Evolutionary conservation across 768 basidiomycete species (phyloP), one percentile per base, ranked within the genome.

Genomic region (Psilocybe cyanescens): DNA sequence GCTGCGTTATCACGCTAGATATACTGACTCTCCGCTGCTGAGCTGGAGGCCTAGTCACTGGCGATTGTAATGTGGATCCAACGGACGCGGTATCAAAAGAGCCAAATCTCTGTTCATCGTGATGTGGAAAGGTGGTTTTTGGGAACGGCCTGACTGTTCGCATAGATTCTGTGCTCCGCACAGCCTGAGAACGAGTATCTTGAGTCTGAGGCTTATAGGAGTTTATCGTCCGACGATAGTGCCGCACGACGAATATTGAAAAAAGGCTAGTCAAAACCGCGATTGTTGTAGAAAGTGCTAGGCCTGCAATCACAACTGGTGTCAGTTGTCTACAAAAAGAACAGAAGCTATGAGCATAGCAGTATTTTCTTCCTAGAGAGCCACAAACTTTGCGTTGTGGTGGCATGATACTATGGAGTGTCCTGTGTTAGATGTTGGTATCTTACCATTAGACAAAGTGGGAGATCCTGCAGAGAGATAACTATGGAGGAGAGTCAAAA

Each of bases 241-340:
- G 54, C 62, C 53, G 57, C n/a, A 64, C 48, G 12, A 64, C 11
- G 35, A 56, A 59, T 9, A 55, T 7, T 16, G 51, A 53, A 50
- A 35, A 37, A 16, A 64, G 44, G 46, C 57, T 61, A 3, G 60
- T 46, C 14, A 65, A 46, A 28, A 64, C 46, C 2, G 65, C 62
- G 37, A 68, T 24, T 9, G 48, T 46, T 12, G 63, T 51, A 3
- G 62, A 46, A 12, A 68, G 37, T 11, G 57, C 65, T 14, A 67
- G 49, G 28, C 56, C 69, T 11, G 61, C 62, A 24, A 67, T 52
- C n/a, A 63, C 50, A 11, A 61, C 55, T 28, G 68, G 65, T 14
- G 35, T 50, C 39, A 46, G 39, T 39, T 17, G 8, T 7, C 51
- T 48, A 24, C 12, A n/a, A 30, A 55, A 14, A 28, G 44, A 16